These are phyloP conservation scores for Lithohypha guttulata DNA, from an alignment of 2,329 filamentous ascomycete genomes.

Conservation along the genomic window DNA sequence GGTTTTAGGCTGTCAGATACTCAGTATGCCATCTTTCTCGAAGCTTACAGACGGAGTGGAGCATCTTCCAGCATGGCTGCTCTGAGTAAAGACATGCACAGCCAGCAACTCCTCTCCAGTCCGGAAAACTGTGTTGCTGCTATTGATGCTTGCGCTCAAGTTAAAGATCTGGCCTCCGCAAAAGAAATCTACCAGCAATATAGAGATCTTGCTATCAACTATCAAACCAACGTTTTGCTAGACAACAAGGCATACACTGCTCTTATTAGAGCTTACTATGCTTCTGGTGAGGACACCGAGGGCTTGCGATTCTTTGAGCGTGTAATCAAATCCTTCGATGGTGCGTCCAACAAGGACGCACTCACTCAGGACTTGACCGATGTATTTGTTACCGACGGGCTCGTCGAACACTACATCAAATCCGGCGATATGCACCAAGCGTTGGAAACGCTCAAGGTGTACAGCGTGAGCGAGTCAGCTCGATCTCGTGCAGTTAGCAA, in stretches of 20 bases:
- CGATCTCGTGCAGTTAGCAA: slow-evolving; percentile 56
- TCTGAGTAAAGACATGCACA: slow-evolving; percentile 86
- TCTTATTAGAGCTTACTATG: slow-evolving; percentile 80
- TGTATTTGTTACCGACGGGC: slow-evolving; percentile 59
- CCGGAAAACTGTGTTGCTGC: slow-evolving; percentile 80
- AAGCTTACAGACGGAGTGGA: slow-evolving; percentile 72
- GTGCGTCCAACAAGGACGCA: slow-evolving; percentile 41
- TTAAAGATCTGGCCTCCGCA: slow-evolving; percentile 72
- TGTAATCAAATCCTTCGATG: slow-evolving; percentile 50
- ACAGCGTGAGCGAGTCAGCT: slow-evolving; percentile 37
- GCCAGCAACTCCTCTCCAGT: slow-evolving; percentile 59
- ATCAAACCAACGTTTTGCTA: slow-evolving; percentile 56
- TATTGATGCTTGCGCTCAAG: slow-evolving; percentile 83
- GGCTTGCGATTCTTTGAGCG: slow-evolving; percentile 78
- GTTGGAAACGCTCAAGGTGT: slow-evolving; percentile 52
- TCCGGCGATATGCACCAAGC: slow-evolving; percentile 62
- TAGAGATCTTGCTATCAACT: slow-evolving; percentile 64
- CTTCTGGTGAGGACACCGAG: slow-evolving; percentile 67
- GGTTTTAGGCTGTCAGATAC: slow-evolving; percentile 61
- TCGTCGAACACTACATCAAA: slow-evolving; percentile 67
- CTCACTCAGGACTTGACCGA: slow-evolving; percentile 56
- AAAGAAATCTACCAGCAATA: slow-evolving; percentile 96
- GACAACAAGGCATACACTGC: slow-evolving; percentile 82
- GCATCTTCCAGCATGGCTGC: slow-evolving; percentile 80
- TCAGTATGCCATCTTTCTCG: slow-evolving; percentile 76